A percentile compares a stretch with the other conserved stretches of the same genome.
Conservation (phyloP, 495 filamentous ascomycete genomes). For the Aspergillus olivimuriae region DNA sequence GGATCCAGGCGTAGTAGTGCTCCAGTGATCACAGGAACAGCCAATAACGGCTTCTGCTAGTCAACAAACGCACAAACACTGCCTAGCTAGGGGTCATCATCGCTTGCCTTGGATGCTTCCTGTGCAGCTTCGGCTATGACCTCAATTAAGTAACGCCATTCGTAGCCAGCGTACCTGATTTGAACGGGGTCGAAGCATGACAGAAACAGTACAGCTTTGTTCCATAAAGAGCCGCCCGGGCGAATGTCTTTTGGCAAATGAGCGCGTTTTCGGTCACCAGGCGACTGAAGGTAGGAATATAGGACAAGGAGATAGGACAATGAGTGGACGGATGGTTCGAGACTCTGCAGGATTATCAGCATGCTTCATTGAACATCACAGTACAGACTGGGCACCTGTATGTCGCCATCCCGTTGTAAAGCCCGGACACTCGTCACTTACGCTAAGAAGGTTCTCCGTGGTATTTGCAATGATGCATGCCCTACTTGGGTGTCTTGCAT, state of each 20-base stretch:
- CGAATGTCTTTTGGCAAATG: conserved; percentile 18
- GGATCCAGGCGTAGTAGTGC: conserved; percentile 70
- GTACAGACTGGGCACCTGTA: too few relatives aligned
- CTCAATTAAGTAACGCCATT: conserved; percentile 50
- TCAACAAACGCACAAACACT: conserved; percentile 10
- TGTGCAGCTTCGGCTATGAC: conserved; percentile 35
- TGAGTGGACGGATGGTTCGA: conserved; percentile 38
- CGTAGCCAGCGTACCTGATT: conserved; percentile 49
- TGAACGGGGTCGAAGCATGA: conserved; percentile 51
- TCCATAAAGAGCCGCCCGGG: conserved; percentile 40
- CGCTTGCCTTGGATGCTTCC: conserved; percentile 34
- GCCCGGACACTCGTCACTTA: conserved; percentile 10
- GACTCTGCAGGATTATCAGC: conserved; percentile 17
- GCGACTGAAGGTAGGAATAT: conserved; percentile 23
- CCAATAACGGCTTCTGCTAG: conserved; percentile 47
- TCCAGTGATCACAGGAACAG: conserved; percentile 52
- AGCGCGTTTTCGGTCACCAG: conserved; percentile 17
- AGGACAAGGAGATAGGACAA: conserved; percentile 38
- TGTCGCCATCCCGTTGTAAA: neutral
- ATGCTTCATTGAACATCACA: too few relatives aligned
- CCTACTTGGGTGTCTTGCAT: conserved; percentile 16
- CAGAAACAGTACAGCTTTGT: conserved; percentile 42
- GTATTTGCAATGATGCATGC: conserved; percentile 10
- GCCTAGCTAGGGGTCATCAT: neutral
- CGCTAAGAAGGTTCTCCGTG: conserved; percentile 21